Evolutionary conservation across 78 protist genomes (phyloP), one percentile per base, ranked within the genome.

Genomic region (Protostelium mycophagum): DNA sequence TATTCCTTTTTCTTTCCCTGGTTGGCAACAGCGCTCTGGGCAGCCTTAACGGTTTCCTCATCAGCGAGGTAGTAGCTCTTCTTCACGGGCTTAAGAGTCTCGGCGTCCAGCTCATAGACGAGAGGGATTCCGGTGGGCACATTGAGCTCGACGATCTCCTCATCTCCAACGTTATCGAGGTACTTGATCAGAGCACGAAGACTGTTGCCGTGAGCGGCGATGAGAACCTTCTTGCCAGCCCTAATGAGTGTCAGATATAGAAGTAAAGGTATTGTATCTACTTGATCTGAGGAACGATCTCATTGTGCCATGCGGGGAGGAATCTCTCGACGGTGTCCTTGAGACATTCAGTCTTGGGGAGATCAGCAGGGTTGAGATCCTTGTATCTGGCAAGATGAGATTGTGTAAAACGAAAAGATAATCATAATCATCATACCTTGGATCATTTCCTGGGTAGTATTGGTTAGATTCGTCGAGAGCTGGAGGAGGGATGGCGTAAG

Each of bases 131-230:
- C 98, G 35, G 98, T 97, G 36, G 98, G 98, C 37, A 97, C 94
- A 37, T 97, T 95, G 84, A 97, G 91, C 73, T 85, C 89, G 16
- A 89, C 88, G 86, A 97, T 96, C 31, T 91, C 96, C 25, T 87
- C 90, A 25, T 96, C 98, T 37, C 93, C 28, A 38, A 97, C 84
- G 89, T 95, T 94, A 87, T 97, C 97, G 35, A 97, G 83, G 73
- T 90, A 87, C 92, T 97, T 98, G 90, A 97, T 91, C 34, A 98
- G 94, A 29, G 98, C 99, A 31, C 99, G 88, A 51, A 98, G 90
- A 38, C 96, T 86, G 92, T 98, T 98, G 38, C 98, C 99, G 88
- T 98, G 99, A 0, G 98, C 98, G 16, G 96, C 98, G 85, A 97
- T 89, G 35, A 97, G 90, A 35, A 97, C 96, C 51, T 87, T 96